Percentiles rank a stretch among this genome's conserved stretches.
Evolutionary conservation across 2,329 filamentous ascomycete genomes (phyloP).

Genomic region (Cladophialophora psammophila): DNA sequence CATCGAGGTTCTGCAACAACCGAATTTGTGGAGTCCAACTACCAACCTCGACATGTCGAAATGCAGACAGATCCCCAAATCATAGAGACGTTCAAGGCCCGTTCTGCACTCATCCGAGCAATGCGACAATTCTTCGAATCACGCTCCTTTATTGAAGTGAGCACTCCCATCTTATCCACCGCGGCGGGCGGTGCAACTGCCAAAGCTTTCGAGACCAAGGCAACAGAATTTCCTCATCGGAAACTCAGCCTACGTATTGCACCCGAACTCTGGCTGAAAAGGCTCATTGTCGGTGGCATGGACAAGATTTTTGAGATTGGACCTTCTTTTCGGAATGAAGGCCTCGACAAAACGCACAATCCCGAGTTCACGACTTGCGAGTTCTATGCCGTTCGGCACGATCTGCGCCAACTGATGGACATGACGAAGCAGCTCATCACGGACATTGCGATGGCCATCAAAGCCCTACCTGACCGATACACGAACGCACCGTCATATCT

Average conservation of each 20-base stretch:
- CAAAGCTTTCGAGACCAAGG: conserved; percentile 80
- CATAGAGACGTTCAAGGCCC: conserved; percentile 73
- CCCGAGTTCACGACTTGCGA: conserved; percentile 98
- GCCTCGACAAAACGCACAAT: conserved; percentile 87
- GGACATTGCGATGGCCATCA: conserved; percentile 17
- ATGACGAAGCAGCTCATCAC: conserved; percentile 29
- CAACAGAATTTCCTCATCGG: conserved; percentile 76
- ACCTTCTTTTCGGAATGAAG: conserved; percentile 90
- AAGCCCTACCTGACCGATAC: not conserved
- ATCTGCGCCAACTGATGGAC: conserved; percentile 52
- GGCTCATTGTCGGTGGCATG: conserved; percentile 86
- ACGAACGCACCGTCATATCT: conserved; percentile 5
- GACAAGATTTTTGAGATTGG: conserved; percentile 93
- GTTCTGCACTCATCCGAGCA: conserved; percentile 75
- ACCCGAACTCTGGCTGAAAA: conserved; percentile 93
- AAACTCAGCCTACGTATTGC: conserved; percentile 83
- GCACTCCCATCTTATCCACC: conserved; percentile 84
- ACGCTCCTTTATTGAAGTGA: conserved; percentile 81
- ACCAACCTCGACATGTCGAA: conserved; percentile 74
- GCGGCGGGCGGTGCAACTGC: conserved; percentile 87
- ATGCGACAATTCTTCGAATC: conserved; percentile 77
- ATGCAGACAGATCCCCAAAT: conserved; percentile 76
- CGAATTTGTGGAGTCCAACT: conserved; percentile 61
- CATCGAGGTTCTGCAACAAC: conserved; percentile 43
- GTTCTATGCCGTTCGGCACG: conserved; percentile 85